Evolutionary conservation across 1,139 yeast species (phyloP), one percentile per base, ranked within the genome.

Genomic region (Kodamaea arcana): DNA sequence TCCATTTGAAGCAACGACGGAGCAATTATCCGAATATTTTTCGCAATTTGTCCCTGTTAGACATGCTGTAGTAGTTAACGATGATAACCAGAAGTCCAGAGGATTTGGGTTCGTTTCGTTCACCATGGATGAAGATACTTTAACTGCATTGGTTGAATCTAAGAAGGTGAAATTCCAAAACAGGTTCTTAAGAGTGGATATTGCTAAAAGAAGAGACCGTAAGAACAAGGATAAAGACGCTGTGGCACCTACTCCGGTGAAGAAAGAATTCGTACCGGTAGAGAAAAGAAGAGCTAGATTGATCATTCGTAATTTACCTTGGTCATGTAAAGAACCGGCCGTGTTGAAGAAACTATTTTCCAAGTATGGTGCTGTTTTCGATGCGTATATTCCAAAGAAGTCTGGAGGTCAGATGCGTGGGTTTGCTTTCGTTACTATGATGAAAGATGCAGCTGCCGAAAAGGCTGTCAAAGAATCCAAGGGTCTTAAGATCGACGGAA

Each of bases 61-160:
- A 60, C 98, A 92, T 60, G 95, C 97, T 3, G 94, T 88, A 33
- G 76, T 92, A 33, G 98, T 94, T 16, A 83, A 72, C 31, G 96
- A 92, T 55, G 67, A 72, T 11, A 78, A 83, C 31, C 76, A 83
- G 32, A 66, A 76, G 32, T 85, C 95, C 4, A 75, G 94, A 58
- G 97, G 98, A 1, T 94, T 88, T 60, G 99, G 98, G 6, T 94
- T 94, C 59, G 98, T 88, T 13, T 83, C 95, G 31, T 92, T 94
- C 58, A 78, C 86, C 2, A 65, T 76, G 40, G 90, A 86, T 43
- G 95, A 86, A 33, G 98, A 94, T 56, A 85, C 97, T 0, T 58
- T 75, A 30, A 67, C 75, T 27, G 97, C 97, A 0, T 66, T 88
- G 43, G 77, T 70, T 10, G 77, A 80, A 44, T 66, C 90, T n/a